These are phyloP conservation scores for Polygonum maritimum DNA, from an alignment of 148 eudicot species.

Conservation along the genomic window DNA sequence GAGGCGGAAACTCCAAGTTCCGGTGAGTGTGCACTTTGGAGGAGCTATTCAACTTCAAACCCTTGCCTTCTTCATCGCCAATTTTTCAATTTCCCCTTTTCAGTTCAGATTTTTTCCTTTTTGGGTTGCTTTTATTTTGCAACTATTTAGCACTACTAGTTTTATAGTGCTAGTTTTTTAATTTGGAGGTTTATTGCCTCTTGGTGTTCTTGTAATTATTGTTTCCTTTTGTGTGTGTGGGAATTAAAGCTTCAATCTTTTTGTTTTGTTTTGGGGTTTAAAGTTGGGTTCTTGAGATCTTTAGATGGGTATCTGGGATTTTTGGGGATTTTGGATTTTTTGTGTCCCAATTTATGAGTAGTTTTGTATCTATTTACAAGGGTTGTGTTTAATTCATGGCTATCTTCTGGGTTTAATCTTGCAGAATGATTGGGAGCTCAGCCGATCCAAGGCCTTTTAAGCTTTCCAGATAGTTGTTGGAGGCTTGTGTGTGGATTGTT, in stretches of 20 bases:
- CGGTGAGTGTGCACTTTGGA: constrained; percentile 8
- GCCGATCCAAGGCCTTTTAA: constrained; percentile 23
- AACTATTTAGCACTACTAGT: neutral
- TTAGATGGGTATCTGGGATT: constrained; percentile 3
- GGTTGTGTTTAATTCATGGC: constrained; percentile 4
- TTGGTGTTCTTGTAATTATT: neutral
- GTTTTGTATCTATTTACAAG: neutral
- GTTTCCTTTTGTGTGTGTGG: neutral
- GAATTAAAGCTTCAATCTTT: neutral
- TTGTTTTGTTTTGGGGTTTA: neutral
- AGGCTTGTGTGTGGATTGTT: constrained; percentile 15
- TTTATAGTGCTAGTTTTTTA: neutral
- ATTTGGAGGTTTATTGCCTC: neutral
- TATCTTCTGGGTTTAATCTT: constrained; percentile 12
- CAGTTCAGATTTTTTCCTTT: constrained; percentile 9
- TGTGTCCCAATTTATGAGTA: neutral
- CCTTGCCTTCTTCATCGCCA: constrained; percentile 2
- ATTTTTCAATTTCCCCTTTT: constrained; percentile 18
- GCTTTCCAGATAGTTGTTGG: neutral
- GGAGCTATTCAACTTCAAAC: constrained; percentile 1
- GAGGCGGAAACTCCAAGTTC: neutral
- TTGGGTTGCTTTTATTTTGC: neutral
- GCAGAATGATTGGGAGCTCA: constrained; percentile 24
- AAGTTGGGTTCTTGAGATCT: constrained; percentile 1
- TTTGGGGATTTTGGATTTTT: constrained; percentile 5